A percentile compares a stretch with the other conserved stretches of the same genome.
Conservation (phyloP, 306 rosid species). For the Acacia acuminata region DNA sequence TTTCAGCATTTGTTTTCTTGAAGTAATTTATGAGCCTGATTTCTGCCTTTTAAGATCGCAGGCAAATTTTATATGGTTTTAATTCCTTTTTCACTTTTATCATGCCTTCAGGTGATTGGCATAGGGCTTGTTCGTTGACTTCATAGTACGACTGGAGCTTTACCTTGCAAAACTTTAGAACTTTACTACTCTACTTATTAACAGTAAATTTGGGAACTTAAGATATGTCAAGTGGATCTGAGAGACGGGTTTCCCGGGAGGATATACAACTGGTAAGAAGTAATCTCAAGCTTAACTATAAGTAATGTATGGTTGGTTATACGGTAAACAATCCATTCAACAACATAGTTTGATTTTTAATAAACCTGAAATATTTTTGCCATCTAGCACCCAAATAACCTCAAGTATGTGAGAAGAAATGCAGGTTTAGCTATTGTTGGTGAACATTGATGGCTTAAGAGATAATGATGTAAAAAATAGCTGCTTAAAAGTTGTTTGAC, state of each 20-base stretch:
- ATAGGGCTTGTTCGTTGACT: not conserved
- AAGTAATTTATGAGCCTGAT: constrained; percentile 2
- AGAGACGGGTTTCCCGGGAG: constrained; percentile 68
- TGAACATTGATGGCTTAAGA: not conserved
- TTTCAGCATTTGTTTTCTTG: not conserved
- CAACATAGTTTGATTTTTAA: not conserved
- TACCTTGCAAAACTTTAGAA: not conserved
- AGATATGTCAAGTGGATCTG: constrained; percentile 79
- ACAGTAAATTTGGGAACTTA: not conserved
- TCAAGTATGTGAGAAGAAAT: not conserved
- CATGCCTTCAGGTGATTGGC: constrained; percentile 21
- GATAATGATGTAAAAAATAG: not conserved
- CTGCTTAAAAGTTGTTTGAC: not conserved
- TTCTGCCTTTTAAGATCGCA: not conserved
- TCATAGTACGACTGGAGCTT: constrained; percentile 5
- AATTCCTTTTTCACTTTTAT: not conserved
- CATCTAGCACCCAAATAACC: not conserved
- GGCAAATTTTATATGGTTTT: not conserved
- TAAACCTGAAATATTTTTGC: not conserved
- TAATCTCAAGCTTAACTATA: constrained; percentile 11
- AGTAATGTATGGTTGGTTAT: not conserved
- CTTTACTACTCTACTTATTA: not conserved
- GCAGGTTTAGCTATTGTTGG: constrained; percentile 2
- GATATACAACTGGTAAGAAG: constrained; percentile 85
- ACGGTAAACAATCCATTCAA: not conserved